Conservation (phyloP, 2,329 filamentous ascomycete species). For the Lithohypha guttulata region DNA sequence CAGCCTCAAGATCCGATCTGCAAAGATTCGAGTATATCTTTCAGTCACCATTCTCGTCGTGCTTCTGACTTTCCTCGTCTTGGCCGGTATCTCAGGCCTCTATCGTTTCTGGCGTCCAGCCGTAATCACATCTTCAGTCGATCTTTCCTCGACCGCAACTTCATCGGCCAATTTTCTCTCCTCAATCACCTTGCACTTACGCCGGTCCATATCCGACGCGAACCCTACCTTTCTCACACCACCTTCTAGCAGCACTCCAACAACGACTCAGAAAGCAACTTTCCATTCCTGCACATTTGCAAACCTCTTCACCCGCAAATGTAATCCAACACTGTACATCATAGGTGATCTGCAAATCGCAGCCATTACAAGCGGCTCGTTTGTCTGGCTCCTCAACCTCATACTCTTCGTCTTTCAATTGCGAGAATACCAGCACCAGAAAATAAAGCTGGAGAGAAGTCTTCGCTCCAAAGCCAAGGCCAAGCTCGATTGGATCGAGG, state of each 20-base stretch:
- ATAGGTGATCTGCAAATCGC: slow-evolving; percentile 25
- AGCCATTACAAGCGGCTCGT: slow-evolving; percentile 22
- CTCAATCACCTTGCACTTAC: slow-evolving; percentile 1
- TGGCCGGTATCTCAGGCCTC: slow-evolving; percentile 23
- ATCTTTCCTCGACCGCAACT: slow-evolving; percentile 4
- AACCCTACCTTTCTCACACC: slow-evolving; percentile 2
- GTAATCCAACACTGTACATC: slow-evolving; percentile 24
- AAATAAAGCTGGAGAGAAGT: slow-evolving; percentile 3
- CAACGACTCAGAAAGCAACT: neutral
- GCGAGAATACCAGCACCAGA: slow-evolving; percentile 7
- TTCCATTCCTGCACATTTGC: slow-evolving; percentile 21
- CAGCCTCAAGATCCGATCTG: slow-evolving; percentile 8
- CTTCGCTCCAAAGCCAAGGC: slow-evolving; percentile 5
- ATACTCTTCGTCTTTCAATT: slow-evolving; percentile 2
- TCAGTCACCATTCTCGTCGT: slow-evolving; percentile 15
- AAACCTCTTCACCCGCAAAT: slow-evolving; percentile 23
- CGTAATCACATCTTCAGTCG: slow-evolving; percentile 14
- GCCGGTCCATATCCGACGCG: slow-evolving; percentile 2
- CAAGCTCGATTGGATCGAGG: slow-evolving; percentile 3
- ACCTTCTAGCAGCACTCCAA: neutral
- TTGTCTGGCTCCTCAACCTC: slow-evolving; percentile 22
- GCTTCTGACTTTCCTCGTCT: slow-evolving; percentile 21
- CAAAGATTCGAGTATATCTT: slow-evolving; percentile 12
- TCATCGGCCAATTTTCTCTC: neutral
- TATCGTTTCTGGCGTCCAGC: slow-evolving; percentile 25